Evolutionary conservation across 768 basidiomycete species (phyloP), one percentile per base, ranked within the genome.

Genomic region (Lactarius indigo): DNA sequence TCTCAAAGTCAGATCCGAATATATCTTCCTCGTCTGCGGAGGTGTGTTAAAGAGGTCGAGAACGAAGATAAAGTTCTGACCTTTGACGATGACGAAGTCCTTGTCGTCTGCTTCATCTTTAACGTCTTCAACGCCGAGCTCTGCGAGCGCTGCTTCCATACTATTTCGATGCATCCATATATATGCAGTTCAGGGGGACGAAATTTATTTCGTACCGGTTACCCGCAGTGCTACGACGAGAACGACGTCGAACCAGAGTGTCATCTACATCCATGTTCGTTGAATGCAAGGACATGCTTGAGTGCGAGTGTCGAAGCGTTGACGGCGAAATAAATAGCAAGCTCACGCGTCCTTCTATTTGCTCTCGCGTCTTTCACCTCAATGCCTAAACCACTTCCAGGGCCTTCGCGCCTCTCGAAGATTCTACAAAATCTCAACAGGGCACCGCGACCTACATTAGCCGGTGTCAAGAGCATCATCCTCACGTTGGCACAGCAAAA

Each of bases 1-100:
- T 91, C 68, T 87, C 90, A 72, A 95, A 94, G 74, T 94, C 92
- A 12, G 89, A 91, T 69, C 83, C 91, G 66, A 92, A 91, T 9
- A 88, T 74, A 72, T 94, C 92, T 70, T 90, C 87, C 74, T 95
- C 92, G 60, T 91, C 92, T 92, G 72, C 57, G 61, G 44, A 59
- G 18, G 42, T n/a, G 31, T 59, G 10, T 13, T 12, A 31, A n/a
- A 37, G 30, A 42, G 23, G 31, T 26, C 52, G 2, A 28, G 41
- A 5, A 37, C 20, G 8, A 59, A 15, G 17, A 26, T 9, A 47
- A 5, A 30, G n/a, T 64, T 35, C 70, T 41, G 66, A 87, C 91
- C 90, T 73, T 85, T 88, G 26, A 83, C 83, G 41, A 85, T 76
- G 4, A 84, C 72, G 59, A 92, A 95, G 60, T 95, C 92, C 1